Percentiles rank a stretch among this genome's conserved stretches.
Evolutionary conservation across 192 early-diverging fungal species (phyloP).

Genomic region (Pilaira anomala): DNA sequence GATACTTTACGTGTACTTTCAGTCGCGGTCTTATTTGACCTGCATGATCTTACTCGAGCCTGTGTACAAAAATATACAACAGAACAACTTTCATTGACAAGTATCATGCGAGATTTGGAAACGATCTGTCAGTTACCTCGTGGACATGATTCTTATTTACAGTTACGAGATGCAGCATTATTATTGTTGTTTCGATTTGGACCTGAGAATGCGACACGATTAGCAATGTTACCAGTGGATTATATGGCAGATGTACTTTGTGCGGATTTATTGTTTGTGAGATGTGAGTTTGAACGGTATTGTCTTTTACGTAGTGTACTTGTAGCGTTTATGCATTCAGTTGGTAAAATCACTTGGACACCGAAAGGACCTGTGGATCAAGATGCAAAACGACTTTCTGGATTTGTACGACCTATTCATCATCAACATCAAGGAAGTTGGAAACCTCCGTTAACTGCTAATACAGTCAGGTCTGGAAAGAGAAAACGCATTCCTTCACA

Average conservation of each 20-base stretch:
- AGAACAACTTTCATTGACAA: conserved; percentile 21
- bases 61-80: conserved; percentile 26
- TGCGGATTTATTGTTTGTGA: conserved; percentile 31
- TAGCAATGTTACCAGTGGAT: conserved; percentile 28
- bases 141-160: conserved; percentile 19
- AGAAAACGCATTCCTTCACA: conserved; percentile 29
- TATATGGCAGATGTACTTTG: conserved; percentile 35
- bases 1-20: conserved; percentile 28
- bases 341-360: conserved; percentile 33
- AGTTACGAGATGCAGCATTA: conserved; percentile 29
- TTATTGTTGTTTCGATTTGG: conserved; percentile 31
- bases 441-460: not conserved
- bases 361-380: conserved; percentile 20
- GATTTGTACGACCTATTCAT: conserved; percentile 13
- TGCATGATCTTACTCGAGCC: conserved; percentile 18
- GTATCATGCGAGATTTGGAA: conserved; percentile 28
- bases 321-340: conserved; percentile 28
- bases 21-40: conserved; percentile 25
- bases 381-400: conserved; percentile 25
- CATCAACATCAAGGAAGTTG: not conserved
- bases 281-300: conserved; percentile 33
- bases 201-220: conserved; percentile 14
- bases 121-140: conserved; percentile 31
- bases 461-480: conserved; percentile 8
- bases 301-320: conserved; percentile 20